A percentile compares a stretch with the other conserved stretches of the same genome.
Conservation (phyloP, 495 filamentous ascomycete species). For the Pyrenula massariospora region DNA sequence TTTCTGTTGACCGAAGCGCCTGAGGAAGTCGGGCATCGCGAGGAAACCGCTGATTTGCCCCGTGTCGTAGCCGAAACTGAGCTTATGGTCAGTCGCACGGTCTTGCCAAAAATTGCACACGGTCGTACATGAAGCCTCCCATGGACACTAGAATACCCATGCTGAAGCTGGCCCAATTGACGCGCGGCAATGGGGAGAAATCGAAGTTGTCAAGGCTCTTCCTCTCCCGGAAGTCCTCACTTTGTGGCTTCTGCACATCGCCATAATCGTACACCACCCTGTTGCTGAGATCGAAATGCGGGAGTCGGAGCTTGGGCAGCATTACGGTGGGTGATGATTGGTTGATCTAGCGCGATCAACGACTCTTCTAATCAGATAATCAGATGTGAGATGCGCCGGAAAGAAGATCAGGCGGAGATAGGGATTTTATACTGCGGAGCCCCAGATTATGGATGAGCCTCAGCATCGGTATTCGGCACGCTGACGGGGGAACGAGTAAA, state of each 20-base stretch:
- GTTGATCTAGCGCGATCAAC: too few species aligned
- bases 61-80: slow-evolving; percentile 26
- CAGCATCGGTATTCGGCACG: neutral
- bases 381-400: too few species aligned
- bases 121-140: slow-evolving; percentile 46
- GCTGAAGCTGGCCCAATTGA: slow-evolving; percentile 32
- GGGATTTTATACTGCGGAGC: too few species aligned
- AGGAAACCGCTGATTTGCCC: slow-evolving; percentile 49
- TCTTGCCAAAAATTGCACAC: slow-evolving; percentile 14
- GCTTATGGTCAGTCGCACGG: too few species aligned
- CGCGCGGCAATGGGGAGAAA: slow-evolving; percentile 19
- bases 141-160: slow-evolving; percentile 50
- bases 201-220: neutral
- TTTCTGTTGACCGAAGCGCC: slow-evolving; percentile 28
- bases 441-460: neutral
- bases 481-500: too few species aligned
- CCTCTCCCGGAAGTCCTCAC: neutral
- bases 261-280: neutral
- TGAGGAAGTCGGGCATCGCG: slow-evolving; percentile 40
- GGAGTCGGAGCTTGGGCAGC: neutral
- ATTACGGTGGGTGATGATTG: too few species aligned
- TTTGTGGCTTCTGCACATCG: neutral
- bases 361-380: too few species aligned
- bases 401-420: too few species aligned
- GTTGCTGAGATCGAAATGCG: neutral